Evolutionary conservation across 1,284 basidiomycete genomes (phyloP).

Genomic region (Trichosporon sp.): DNA sequence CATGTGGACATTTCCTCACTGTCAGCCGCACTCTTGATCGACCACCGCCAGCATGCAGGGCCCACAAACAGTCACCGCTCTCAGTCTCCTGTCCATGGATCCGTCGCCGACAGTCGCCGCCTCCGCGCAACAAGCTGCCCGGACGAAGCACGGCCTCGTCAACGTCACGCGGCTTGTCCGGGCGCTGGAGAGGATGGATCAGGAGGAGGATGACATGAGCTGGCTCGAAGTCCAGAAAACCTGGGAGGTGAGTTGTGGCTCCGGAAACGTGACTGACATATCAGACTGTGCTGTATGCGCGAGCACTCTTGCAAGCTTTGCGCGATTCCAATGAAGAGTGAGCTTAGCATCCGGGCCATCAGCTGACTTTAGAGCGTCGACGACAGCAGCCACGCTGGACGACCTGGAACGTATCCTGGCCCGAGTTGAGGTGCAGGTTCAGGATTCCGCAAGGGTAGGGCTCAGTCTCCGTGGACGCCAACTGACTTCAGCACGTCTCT

Average conservation of each 20-base stretch:
- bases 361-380: constrained; percentile 27
- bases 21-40: too few relatives aligned
- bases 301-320: constrained; percentile 32
- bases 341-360: constrained; percentile 9
- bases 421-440: constrained; percentile 20
- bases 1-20: not conserved
- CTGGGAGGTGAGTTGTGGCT: constrained; percentile 35
- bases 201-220: constrained; percentile 14
- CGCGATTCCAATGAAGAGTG: constrained; percentile 38
- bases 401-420: constrained; percentile 21
- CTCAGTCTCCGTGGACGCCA: not conserved
- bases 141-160: constrained; percentile 37
- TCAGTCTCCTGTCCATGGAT: constrained; percentile 21
- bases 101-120: constrained; percentile 29
- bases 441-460: constrained; percentile 14
- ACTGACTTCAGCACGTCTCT: constrained; percentile 11
- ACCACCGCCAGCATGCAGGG: not conserved
- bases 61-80: constrained; percentile 13
- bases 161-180: constrained; percentile 45
- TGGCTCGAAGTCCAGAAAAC: constrained; percentile 42
- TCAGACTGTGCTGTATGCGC: constrained; percentile 41
- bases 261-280: not conserved
- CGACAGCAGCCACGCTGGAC: constrained; percentile 16
- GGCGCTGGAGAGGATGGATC: constrained; percentile 27
- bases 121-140: constrained; percentile 31